A percentile compares a stretch with the other conserved stretches of the same genome.
Evolutionary conservation across 345 rosid genomes (phyloP).

Genomic region (Conringia planisiliqua): DNA sequence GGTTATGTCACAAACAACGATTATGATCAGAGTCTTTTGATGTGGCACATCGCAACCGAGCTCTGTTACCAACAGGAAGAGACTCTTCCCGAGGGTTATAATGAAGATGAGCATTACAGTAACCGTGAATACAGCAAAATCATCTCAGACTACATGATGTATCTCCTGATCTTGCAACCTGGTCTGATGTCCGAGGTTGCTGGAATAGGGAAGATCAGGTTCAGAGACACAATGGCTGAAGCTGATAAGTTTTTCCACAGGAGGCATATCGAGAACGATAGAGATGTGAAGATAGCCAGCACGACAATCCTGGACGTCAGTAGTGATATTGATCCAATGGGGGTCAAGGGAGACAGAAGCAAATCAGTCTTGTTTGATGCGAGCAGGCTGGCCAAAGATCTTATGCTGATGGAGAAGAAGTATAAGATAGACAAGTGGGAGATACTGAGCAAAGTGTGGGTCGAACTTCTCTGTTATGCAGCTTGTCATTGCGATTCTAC

Average conservation of each 20-base stretch:
- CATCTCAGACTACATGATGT: constrained; percentile 57
- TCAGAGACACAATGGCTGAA: constrained; percentile 52
- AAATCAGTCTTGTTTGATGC: constrained; percentile 63
- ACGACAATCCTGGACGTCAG: constrained; percentile 5
- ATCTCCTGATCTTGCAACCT: constrained; percentile 56
- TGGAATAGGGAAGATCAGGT: constrained; percentile 52
- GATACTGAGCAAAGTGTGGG: constrained; percentile 55
- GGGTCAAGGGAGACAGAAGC: constrained; percentile 58
- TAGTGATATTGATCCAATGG: constrained; percentile 37
- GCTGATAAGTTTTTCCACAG: constrained; percentile 38
- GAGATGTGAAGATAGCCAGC: constrained; percentile 21
- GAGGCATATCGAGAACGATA: constrained; percentile 6
- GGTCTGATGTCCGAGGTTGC: constrained; percentile 49
- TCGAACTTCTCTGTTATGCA: constrained; percentile 52
- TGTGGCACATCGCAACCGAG: constrained; percentile 67
- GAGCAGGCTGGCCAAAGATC: constrained; percentile 52
- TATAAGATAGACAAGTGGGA: constrained; percentile 40
- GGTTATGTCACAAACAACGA: constrained; percentile 29
- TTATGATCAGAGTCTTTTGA: constrained; percentile 43
- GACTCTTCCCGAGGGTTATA: too few relatives aligned
- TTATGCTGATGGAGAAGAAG: constrained; percentile 19
- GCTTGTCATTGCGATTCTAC: constrained; percentile 54
- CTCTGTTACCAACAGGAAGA: constrained; percentile 37
- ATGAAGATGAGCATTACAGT: neutral
- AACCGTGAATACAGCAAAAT: constrained; percentile 40